A percentile compares a stretch with the other conserved stretches of the same genome.
These are phyloP conservation scores for Alectoria sarmentosa DNA, from an alignment of 495 filamentous ascomycete species.

Conservation along the genomic window DNA sequence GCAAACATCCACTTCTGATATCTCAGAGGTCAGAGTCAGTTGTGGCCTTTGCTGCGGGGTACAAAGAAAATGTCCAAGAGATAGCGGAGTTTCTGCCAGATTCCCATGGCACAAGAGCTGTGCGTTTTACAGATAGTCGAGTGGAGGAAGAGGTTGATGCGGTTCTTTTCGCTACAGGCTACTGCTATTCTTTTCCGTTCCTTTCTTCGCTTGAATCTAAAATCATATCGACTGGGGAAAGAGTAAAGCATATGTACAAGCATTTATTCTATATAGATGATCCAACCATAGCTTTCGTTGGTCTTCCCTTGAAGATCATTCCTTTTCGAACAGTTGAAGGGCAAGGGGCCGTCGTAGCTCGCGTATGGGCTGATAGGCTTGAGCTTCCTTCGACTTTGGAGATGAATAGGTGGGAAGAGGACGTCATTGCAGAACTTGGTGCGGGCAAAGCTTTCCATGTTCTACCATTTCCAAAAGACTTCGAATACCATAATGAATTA, in stretches of 20 bases:
- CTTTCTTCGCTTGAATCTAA: slow-evolving; percentile 51
- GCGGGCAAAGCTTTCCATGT: slow-evolving; percentile 52
- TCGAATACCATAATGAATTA: slow-evolving; percentile 67
- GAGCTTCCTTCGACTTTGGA: slow-evolving; percentile 50
- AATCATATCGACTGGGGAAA: slow-evolving; percentile 58
- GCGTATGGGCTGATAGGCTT: slow-evolving; percentile 65
- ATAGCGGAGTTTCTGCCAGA: slow-evolving; percentile 52
- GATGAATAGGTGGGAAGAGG: slow-evolving; percentile 61
- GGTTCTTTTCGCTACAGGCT: slow-evolving; percentile 68
- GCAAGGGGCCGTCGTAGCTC: slow-evolving; percentile 70
- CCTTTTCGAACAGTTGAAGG: slow-evolving; percentile 74
- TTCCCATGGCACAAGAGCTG: slow-evolving; percentile 33
- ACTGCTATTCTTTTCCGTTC: slow-evolving; percentile 66
- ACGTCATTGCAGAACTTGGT: slow-evolving; percentile 37
- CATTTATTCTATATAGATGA: slow-evolving; percentile 70
- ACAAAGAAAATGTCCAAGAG: slow-evolving; percentile 49
- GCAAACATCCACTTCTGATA: slow-evolving; percentile 44
- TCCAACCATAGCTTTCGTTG: slow-evolving; percentile 73
- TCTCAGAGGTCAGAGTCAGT: slow-evolving; percentile 44
- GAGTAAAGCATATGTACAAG: slow-evolving; percentile 61
- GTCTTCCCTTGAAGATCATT: slow-evolving; percentile 68
- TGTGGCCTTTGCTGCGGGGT: slow-evolving; percentile 23
- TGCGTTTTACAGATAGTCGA: slow-evolving; percentile 48
- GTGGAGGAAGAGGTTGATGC: slow-evolving; percentile 56
- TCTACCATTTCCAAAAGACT: slow-evolving; percentile 67